Conservation (phyloP, 768 basidiomycete species). For the Leucocoprinus birnbaumii region DNA sequence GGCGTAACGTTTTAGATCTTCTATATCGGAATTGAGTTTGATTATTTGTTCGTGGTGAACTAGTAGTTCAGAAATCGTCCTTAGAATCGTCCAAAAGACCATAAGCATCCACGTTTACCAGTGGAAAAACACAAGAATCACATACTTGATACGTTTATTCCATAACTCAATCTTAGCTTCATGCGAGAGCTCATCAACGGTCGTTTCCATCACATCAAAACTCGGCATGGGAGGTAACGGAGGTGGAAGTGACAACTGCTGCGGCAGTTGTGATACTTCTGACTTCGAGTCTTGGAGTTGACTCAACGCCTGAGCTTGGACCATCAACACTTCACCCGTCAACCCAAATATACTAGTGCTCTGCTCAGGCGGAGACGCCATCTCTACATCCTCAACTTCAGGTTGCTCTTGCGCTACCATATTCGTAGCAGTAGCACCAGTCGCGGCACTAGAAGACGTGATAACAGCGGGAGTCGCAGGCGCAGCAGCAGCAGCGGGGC, state of each 20-base stretch:
- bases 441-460: no score
- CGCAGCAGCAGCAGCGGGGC: not conserved
- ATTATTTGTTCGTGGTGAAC: not conserved
- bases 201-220: not conserved
- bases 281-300: not conserved
- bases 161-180: conserved; percentile 16
- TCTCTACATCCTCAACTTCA: not conserved
- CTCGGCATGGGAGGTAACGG: conserved; percentile 12
- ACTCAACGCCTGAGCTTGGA: not conserved
- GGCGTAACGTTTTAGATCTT: conserved; percentile 7
- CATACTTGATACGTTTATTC: conserved; percentile 17
- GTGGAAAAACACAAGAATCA: not conserved
- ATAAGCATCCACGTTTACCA: not conserved
- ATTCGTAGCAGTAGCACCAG: not conserved
- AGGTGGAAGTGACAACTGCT: not conserved
- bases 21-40: conserved; percentile 1
- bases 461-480: no score
- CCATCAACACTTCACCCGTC: not conserved
- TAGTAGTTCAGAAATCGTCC: conserved; percentile 7
- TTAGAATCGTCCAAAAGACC: not conserved
- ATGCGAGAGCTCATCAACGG: not conserved
- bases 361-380: not conserved
- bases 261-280: not conserved
- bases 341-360: not conserved
- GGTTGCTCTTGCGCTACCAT: not conserved